Evolutionary conservation across 495 filamentous ascomycete genomes (phyloP), one percentile per base, ranked within the genome.

Genomic region (Glonium stellatum): DNA sequence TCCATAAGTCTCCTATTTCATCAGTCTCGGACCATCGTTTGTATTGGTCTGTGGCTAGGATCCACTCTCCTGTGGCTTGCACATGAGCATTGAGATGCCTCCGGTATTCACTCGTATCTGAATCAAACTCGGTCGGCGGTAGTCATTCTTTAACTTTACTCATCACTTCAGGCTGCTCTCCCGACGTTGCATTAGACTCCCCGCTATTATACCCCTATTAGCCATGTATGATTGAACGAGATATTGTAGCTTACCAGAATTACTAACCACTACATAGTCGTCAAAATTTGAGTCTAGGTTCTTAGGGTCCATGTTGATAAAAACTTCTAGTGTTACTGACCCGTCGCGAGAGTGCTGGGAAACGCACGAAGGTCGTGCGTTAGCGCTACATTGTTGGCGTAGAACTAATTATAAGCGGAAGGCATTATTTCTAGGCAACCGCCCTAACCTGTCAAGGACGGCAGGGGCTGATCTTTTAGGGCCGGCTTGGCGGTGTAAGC

Each of bases 61-160:
- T 65, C 79, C 78, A 82, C 31, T 68, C 44, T 11, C 77, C 78
- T 0, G 79, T 82, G 19, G 74, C 77, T 0, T 55, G 41, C 15
- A 72, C 66, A 60, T 78, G 71, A 1, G 74, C 35, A 67, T n/a
- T 52, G 15, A 74, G 64, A 59, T 78, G 77, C 51, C 68, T 73
- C 15, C 34, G 57, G 54, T 59, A 67, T 34, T 64, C 65, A 25
- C 57, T 41, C 6, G 22, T 54, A 12, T 69, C 63, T 61, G 62
- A 70, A 56, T 77, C 73, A 61, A 73, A 77, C 2, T 67, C 57
- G 15, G 76, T 77, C 1, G 75, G 75, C 25, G 68, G 21, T 0
- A 79, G 70, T 74, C 74, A 77, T 8, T 54, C n/a, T 8, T 65
- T 65, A 15, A 78, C 75, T 22, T 63, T 50, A 15, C 13, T 13